Evolutionary conservation across 2,329 filamentous ascomycete species (phyloP), one percentile per base, ranked within the genome.

Genomic region (Exophiala bonariae): DNA sequence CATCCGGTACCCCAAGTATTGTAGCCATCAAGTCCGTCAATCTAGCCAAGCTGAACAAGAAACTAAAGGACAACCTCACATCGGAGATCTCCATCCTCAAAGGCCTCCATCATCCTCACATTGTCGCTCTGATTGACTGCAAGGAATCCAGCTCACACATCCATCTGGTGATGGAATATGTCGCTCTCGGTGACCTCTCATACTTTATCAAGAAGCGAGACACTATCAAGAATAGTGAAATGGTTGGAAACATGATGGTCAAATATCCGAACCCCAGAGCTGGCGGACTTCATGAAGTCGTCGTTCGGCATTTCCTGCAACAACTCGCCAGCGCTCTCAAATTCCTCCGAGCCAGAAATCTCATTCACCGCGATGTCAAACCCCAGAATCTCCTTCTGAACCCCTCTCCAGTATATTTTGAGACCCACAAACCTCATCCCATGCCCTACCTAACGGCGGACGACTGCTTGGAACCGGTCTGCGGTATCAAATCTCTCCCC

Each of bases 121-220:
- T 99, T 60, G 93, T 97, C 58, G 88, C 90, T 59, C 84, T 99
- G 38, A 91, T 96, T 74, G 89, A 96, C 70, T 96, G 91, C 73
- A 80, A 92, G 67, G 91, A 97, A 68, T 86, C 89, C 1, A 75
- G 82, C 3, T 85, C 85, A 17, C 88, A 95, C 63, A 96, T 97
- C 71, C 93, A 99, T 70, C 80, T 99, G 49, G 85, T 97, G 55
- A 99, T 97, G 92, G 93, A 99, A 72, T 97, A 95, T 71, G 97
- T 93, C 72, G 89, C 95, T 65, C 80, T 99, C 32, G 92, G 93
- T 17, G 93, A 99, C 64, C 73, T 99, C 49, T 95, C 93, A 9
- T 78, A 92, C 44, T 97, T 99, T 69, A 96, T 99, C 73, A 95
- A 93, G 77, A 95, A 93, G 72, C 82, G 92, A 51, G 84, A 92